Evolutionary conservation across 805 yeast genomes (phyloP), one percentile per base, ranked within the genome.

Genomic region (Lachancea waltii): DNA sequence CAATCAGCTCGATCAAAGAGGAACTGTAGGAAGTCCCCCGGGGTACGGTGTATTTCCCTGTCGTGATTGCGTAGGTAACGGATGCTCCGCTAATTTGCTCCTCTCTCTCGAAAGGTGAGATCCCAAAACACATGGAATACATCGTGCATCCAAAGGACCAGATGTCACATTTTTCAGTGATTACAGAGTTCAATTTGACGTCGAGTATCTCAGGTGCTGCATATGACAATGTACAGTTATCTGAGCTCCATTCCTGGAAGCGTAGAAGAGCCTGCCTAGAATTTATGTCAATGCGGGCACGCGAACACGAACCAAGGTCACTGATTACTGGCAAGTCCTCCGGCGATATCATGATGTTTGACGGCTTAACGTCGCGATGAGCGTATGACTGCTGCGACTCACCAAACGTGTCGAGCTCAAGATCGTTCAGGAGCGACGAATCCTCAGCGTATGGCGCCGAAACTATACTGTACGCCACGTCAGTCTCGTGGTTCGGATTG

Each of bases 81-180:
- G 81, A 83, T 4, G 94, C 95, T 11, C 97, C 97, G 42, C 78
- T 75, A 28, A 81, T 79, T 31, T 75, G 70, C 51, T 85, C 92
- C 56, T 83, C 79, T 54, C 85, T 70, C 55, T 87, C 95, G 58
- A 89, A 89, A 1, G 97, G 97, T 3, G 95, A 83, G 21, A 70
- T 69, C 0, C 82, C 81, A 62, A 83, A 89, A 58, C 90, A 69
- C 47, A 85, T 62, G 1, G 87, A 76, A 58, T 84, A 89, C 13
- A 86, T 56, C 1, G 86, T 68, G 53, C 96, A 86, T 0, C 97
- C 97, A 20, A 89, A 60, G 3, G 95, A 81, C 97, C 97, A 89
- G 18, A 90, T 75, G 58, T 89, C 97, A 3, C 83, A 79, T 42
- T 74, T 73, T 18, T 44, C 43, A 45, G 79, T 77, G 31, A 89